Base-by-base conservation (phyloP, 257 asterid species). In the Salvia rosmarinus region DNA sequence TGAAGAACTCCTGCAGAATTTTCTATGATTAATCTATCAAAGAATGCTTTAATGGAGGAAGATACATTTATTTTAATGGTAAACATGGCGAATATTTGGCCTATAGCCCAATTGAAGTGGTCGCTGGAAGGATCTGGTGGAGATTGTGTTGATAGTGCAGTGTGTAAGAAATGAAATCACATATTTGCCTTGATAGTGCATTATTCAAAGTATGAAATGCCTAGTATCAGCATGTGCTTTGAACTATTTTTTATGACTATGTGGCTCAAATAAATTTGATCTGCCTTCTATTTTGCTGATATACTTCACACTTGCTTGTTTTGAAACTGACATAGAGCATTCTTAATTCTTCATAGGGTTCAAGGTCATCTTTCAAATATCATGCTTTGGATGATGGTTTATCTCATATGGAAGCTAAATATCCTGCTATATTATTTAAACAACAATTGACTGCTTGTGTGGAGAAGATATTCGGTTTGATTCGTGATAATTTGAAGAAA, bases 401-500 rank as follows among this genome's bases (percentile, higher is more conserved):
- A 73, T 88, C 98, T 21, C 97, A 83, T 75, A 80, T 85, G 89
- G 99, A 95, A 79, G 98, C 99, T 69, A 92, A 90, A 79, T 91
- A 85, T 77, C 99, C 99, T 32, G 95, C 98, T 75, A 59, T 89
- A 56, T 80, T 89, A 68, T 91, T 95, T 83, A 95, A 91, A 73
- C 99, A 95, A 78, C 99, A 91, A 76, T 70, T 91, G 83, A 90
- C 97, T 65, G 97, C 99, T 64, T 91, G 92, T 67, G 95, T 95
- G 3, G 99, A 95, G 87, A 95, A 95, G 84, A 91, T 91, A 72
- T 95, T 95, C 81, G 98, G 97, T 68, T 70, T 88, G 86, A 95
- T 95, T 69, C 89, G 99, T 50, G 99, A 95, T 79, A 95, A 95
- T 82, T 81, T 91, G 89, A 95, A 95, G 94, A 95, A 95, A 84